These are phyloP conservation scores for Cystobasidium tubakii DNA, from an alignment of 768 basidiomycete species.

Conservation along the genomic window DNA sequence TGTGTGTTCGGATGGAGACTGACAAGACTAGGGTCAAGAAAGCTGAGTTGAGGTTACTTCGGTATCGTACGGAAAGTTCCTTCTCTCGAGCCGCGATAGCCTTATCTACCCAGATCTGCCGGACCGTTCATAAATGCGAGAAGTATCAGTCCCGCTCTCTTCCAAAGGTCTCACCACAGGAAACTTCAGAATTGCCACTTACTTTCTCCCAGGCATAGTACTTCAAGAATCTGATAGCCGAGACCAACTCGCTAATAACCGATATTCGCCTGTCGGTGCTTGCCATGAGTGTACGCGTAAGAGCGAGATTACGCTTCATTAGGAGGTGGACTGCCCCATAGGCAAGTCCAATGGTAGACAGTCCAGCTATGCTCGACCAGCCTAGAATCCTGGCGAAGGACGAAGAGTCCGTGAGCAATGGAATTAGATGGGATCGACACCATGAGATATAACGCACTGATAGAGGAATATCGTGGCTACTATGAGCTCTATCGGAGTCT, in stretches of 20 bases:
- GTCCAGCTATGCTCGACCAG: slow-evolving; percentile 22
- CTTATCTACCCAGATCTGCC: slow-evolving; percentile 30
- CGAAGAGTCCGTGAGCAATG: neutral
- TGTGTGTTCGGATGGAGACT: neutral
- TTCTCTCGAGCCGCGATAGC: slow-evolving; percentile 23
- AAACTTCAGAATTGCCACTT: neutral
- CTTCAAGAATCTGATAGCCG: slow-evolving; percentile 32
- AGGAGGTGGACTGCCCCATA: neutral
- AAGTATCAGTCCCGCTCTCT: neutral
- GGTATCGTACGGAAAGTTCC: slow-evolving; percentile 28
- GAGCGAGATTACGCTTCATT: slow-evolving; percentile 28
- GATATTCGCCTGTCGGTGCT: slow-evolving; percentile 26
- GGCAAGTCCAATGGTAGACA: neutral
- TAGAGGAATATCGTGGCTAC: slow-evolving; percentile 31
- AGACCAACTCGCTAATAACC: slow-evolving; percentile 33
- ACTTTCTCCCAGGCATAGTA: slow-evolving; percentile 35
- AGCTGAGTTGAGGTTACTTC: slow-evolving; percentile 31
- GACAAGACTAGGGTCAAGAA: slow-evolving; percentile 21
- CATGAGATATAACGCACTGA: neutral
- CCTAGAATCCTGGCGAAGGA: slow-evolving; percentile 27
- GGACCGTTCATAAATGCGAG: too few species aligned
- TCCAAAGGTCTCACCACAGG: too few species aligned
- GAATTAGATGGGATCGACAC: neutral
- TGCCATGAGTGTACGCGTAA: slow-evolving; percentile 22
- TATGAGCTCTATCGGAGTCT: slow-evolving; percentile 22